These are phyloP conservation scores for Jatropha curcas DNA, from an alignment of 345 rosid species.

Conservation along the genomic window DNA sequence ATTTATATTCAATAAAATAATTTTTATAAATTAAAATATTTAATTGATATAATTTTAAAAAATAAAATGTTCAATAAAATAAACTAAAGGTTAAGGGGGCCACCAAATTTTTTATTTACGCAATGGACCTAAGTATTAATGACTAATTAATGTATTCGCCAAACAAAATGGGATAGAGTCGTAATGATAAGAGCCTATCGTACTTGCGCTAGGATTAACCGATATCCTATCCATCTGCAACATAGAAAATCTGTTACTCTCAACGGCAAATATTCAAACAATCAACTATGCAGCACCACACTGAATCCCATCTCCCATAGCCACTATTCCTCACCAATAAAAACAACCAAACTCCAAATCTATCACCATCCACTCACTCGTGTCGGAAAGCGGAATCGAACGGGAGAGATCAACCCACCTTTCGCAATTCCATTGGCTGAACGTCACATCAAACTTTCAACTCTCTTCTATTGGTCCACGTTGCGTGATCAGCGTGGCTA, in stretches of 20 bases:
- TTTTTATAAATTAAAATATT: no score
- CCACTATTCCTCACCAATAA: neutral
- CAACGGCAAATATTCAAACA: neutral
- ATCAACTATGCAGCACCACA: neutral
- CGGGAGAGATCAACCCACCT: slow-evolving; percentile 44
- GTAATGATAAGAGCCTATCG: no score
- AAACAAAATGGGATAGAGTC: no score
- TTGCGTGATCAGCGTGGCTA: slow-evolving; percentile 36
- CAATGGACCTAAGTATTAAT: no score
- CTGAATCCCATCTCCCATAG: neutral
- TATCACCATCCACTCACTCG: slow-evolving; percentile 12
- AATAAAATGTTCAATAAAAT: no score
- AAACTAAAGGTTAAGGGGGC: no score
- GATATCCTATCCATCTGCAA: no score
- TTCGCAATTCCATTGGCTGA: slow-evolving; percentile 36
- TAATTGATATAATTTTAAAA: no score
- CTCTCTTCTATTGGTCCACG: slow-evolving; percentile 52
- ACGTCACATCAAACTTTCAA: slow-evolving; percentile 38
- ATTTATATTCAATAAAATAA: no score
- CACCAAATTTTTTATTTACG: no score
- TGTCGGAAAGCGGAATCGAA: slow-evolving; percentile 36
- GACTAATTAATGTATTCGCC: no score
- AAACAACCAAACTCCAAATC: neutral
- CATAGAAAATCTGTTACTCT: neutral
- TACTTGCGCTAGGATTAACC: no score